Evolutionary conservation across 2,329 filamentous ascomycete species (phyloP), one percentile per base, ranked within the genome.

Genomic region (Myriosclerotinia scirpicola): DNA sequence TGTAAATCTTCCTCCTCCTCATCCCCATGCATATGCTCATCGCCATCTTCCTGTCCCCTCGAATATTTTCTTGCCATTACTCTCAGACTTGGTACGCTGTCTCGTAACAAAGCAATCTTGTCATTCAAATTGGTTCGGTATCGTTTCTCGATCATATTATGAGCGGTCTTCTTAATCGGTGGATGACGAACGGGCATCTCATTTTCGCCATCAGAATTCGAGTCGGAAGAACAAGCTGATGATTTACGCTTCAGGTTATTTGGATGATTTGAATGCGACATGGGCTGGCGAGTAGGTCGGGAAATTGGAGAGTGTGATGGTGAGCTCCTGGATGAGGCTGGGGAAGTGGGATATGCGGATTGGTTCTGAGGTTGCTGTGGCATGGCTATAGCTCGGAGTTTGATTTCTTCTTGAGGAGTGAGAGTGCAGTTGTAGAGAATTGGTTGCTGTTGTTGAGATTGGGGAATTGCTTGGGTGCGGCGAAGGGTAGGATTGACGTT

Each of bases 61-160:
- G 79, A 79, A 12, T 78, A 80, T 56, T 73, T 73, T 55, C 72
- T 73, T 67, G 69, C 78, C 78, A 85, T 84, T 52, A 84, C 82
- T 40, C 88, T 82, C n/a, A 91, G 79, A 73, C 84, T 87, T 1
- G 89, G 88, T 0, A 94, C 89, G 60, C 89, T 88, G 74, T 93
- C 90, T 69, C 90, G 83, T 54, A 93, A 80, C 62, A 90, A 89
- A 22, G 89, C 84, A 73, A 94, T 93, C 79, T 93, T 93, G 75
- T 93, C 90, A 76, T 93, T 93, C 67, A 94, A 81, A 74, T 94
- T 94, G 63, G 89, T 92, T 71, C 91, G 87, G 78, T 93, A 94
- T 66, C 91, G 82, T 80, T 93, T 93, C 79, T 94, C 91, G 71
- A 93, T 92, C 78, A 93, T 90, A 78, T 93, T 93, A 79, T 94